Conservation (phyloP, 805 yeast species). For the Jamesozyma gamospora region DNA sequence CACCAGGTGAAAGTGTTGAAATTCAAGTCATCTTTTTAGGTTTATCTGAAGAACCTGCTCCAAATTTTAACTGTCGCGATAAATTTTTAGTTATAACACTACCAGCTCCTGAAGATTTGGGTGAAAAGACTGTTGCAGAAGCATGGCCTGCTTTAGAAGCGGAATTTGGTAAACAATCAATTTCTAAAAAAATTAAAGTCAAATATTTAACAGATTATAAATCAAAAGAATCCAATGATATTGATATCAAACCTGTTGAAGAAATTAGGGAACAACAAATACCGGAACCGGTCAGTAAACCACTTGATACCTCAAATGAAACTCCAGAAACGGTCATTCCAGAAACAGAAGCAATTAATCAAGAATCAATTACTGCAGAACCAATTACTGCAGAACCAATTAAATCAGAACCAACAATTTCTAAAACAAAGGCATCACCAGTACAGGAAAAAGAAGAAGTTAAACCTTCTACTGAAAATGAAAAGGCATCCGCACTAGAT, state of each 20-base stretch:
- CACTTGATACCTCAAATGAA: slow-evolving; percentile 5
- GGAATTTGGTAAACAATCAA: slow-evolving; percentile 43
- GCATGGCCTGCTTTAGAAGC: slow-evolving; percentile 68
- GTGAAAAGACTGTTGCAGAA: slow-evolving; percentile 51
- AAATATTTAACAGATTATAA: slow-evolving; percentile 29
- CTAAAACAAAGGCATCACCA: slow-evolving; percentile 5
- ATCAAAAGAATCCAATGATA: slow-evolving; percentile 2
- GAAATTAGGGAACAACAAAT: slow-evolving; percentile 5
- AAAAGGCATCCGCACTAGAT: slow-evolving; percentile 13
- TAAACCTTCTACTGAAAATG: slow-evolving; percentile 10
- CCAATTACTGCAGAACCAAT: not conserved
- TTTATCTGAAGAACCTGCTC: slow-evolving; percentile 59
- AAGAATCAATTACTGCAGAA: not conserved
- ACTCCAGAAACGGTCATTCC: slow-evolving; percentile 8
- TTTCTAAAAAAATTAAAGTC: slow-evolving; percentile 60
- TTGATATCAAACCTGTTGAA: not conserved
- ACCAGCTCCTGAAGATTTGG: slow-evolving; percentile 55
- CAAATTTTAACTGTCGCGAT: slow-evolving; percentile 75
- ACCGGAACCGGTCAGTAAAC: slow-evolving; percentile 10
- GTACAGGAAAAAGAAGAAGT: slow-evolving; percentile 4
- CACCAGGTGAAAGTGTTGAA: slow-evolving; percentile 61
- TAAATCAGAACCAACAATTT: not conserved
- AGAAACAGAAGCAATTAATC: not conserved
- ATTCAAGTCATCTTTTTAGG: slow-evolving; percentile 85
- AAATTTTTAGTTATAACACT: slow-evolving; percentile 84